phyloP scores from a whole-genome alignment of 306 rosid species.

The Senna tora region DNA sequence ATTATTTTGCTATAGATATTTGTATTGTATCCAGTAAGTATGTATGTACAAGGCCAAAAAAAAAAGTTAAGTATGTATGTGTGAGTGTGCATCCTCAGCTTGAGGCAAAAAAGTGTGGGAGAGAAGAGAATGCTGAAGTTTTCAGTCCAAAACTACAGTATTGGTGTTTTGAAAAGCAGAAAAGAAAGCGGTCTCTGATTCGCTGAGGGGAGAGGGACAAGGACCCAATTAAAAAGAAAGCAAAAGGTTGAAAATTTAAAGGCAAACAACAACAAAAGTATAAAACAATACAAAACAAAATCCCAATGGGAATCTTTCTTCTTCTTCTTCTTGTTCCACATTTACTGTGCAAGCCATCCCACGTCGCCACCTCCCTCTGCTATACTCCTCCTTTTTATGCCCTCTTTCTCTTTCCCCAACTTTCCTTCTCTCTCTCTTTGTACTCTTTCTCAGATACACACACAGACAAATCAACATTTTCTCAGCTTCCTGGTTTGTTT shows the following conservation, averaged over 20 bases:
- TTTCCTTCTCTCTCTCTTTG: conserved; percentile 37
- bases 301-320: conserved; percentile 74
- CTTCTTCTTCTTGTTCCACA: conserved; percentile 42
- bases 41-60: no score
- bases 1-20: no score
- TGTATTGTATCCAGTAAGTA: no score
- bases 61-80: no score
- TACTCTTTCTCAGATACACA: conserved; percentile 8
- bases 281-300: conserved; percentile 41
- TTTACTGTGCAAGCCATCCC: conserved; percentile 52
- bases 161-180: conserved; percentile 53
- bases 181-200: conserved; percentile 46
- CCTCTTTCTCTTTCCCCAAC: conserved; percentile 44
- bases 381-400: conserved; percentile 54
- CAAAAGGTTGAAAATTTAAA: conserved; percentile 51
- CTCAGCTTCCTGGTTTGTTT: conserved; percentile 48
- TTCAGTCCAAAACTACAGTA: conserved; percentile 42
- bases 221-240: conserved; percentile 59
- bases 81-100: no score
- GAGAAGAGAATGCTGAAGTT: conserved; percentile 37
- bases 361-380: conserved; percentile 43
- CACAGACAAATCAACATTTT: conserved; percentile 51
- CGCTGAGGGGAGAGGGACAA: conserved; percentile 48
- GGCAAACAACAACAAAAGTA: neutral
- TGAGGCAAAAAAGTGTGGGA: no score